Percentiles rank a stretch among this genome's conserved stretches.
phyloP scores from a whole-genome alignment of 1,139 yeast genomes.

The Trichomonascaceae sp. region DNA sequence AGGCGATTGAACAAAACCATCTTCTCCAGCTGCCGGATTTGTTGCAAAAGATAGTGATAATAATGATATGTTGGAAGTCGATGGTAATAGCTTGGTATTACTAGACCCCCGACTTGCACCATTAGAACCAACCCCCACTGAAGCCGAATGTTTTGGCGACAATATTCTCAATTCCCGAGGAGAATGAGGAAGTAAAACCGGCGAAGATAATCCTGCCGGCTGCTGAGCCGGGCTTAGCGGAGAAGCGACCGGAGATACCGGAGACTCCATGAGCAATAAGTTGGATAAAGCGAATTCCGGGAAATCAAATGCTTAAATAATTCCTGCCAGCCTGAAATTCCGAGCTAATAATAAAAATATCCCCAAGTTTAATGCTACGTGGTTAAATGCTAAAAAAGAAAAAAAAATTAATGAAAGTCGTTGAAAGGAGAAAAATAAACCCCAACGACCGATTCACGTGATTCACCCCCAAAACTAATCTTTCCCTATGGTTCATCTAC shows the following conservation, averaged over 20 bases:
- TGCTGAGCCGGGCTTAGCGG: slow-evolving; percentile 11
- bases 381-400: background rate
- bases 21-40: slow-evolving; percentile 7
- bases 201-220: slow-evolving; percentile 15
- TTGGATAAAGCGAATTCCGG: background rate
- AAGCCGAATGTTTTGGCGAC: slow-evolving; percentile 1
- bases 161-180: slow-evolving; percentile 14
- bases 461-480: background rate
- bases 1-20: background rate
- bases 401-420: background rate
- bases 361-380: slow-evolving; percentile 9
- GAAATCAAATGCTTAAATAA: background rate
- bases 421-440: background rate
- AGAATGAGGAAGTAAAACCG: slow-evolving; percentile 18
- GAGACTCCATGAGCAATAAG: slow-evolving; percentile 12
- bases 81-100: slow-evolving; percentile 15
- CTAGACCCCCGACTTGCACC: slow-evolving; percentile 5
- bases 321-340: background rate
- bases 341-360: slow-evolving; percentile 14
- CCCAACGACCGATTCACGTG: background rate
- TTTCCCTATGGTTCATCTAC: background rate
- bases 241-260: slow-evolving; percentile 15
- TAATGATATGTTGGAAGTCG: slow-evolving; percentile 21
- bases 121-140: slow-evolving; percentile 8
- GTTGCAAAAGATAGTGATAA: slow-evolving; percentile 19